Evolutionary conservation across 257 asterid genomes (phyloP), one percentile per base, ranked within the genome.

Genomic region (Scutellaria minor): DNA sequence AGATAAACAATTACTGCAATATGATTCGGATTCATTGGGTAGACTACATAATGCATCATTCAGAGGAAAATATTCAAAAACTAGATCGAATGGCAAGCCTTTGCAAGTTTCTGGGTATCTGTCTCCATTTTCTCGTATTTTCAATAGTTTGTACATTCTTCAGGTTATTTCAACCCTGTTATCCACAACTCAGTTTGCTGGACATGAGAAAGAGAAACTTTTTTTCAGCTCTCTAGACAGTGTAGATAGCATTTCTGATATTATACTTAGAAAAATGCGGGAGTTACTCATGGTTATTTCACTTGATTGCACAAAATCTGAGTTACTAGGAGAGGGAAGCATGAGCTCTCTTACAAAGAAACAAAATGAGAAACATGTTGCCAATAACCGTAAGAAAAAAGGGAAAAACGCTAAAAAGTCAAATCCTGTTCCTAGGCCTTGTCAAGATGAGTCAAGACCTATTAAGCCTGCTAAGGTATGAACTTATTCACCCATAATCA

Each of bases 241-340:
- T 83, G 87, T 89, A 77, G 83, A 83, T 83, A 87, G 89, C 65
- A 79, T 91, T 71, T 80, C 93, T 77, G 99, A 95, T 79, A 73
- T 85, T 71, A 71, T 88, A 76, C 77, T 88, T 54, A 79, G 96
- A 84, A 90, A 87, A 76, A 55, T 92, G 79, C 95, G 99, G 73
- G 98, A 83, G 57, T 61, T 90, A 56, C 90, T 95, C 70, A 85
- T 92, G 95, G 82, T 82, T 80, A 70, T 92, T 80, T 95, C 97
- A 1, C 97, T 89, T 72, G 97, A 95, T 82, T 95, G 92, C 79
- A 90, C 99, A 65, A 95, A 88, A 80, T 64, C 81, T 76, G 99
- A 95, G 90, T 85, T 95, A 74, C 89, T 95, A 15, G 93, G 81
- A 67, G 98, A 87, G 64, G 96, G 84, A 78, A 80, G 66, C 72